These are phyloP conservation scores for Zygosaccharomyces sapae DNA, from an alignment of 1,139 yeast species.

Conservation along the genomic window DNA sequence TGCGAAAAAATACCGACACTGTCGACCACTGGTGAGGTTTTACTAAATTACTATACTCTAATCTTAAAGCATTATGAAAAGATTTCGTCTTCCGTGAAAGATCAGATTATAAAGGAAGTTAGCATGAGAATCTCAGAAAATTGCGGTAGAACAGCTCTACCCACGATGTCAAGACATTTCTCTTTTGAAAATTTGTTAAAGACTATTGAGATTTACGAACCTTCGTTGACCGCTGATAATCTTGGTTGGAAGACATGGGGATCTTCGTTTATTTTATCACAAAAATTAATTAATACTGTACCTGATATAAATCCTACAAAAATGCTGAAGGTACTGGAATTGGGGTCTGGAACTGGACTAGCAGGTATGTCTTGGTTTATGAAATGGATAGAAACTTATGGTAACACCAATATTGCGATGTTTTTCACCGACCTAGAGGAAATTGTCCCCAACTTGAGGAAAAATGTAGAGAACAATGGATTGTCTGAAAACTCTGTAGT, in stretches of 20 bases:
- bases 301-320: not conserved
- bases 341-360: slow-evolving; percentile 93
- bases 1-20: slow-evolving; percentile 32
- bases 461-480: slow-evolving; percentile 53
- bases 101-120: slow-evolving; percentile 50
- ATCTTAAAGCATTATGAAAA: slow-evolving; percentile 54
- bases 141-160: slow-evolving; percentile 84
- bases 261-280: slow-evolving; percentile 68
- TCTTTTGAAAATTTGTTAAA: slow-evolving; percentile 38
- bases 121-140: slow-evolving; percentile 69
- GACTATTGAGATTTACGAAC: slow-evolving; percentile 59
- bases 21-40: slow-evolving; percentile 25
- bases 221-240: slow-evolving; percentile 80
- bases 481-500: slow-evolving; percentile 38
- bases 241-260: slow-evolving; percentile 97
- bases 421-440: slow-evolving; percentile 74
- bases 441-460: slow-evolving; percentile 61
- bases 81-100: slow-evolving; percentile 34
- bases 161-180: slow-evolving; percentile 57
- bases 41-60: slow-evolving; percentile 61
- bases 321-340: slow-evolving; percentile 55
- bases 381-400: slow-evolving; percentile 27
- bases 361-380: slow-evolving; percentile 65
- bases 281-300: slow-evolving; percentile 36
- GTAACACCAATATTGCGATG: slow-evolving; percentile 45